Base-by-base conservation (phyloP, 2,329 filamentous ascomycete species). In the Daldinia sp. region DNA sequence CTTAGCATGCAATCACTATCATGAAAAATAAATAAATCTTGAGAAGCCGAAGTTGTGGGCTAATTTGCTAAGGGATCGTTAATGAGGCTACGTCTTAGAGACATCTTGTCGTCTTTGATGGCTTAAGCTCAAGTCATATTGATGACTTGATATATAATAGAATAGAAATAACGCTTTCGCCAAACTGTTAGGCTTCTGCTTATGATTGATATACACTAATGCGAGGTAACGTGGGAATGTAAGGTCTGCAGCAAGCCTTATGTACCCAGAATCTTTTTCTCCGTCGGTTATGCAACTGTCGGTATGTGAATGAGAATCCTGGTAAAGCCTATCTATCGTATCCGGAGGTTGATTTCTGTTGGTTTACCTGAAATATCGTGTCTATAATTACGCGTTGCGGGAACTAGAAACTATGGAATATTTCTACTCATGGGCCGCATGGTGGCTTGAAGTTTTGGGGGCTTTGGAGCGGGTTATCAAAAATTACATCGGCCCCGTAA, bases 251-350 rank as follows among this genome's bases (percentile, higher is more conserved):
- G n/a, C 10, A 3, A 19, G 11, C 17, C 48, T 15, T 37, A 23
- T 11, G 29, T 50, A 21, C 21, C n/a, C n/a, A 34, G 3, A 47
- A 35, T 52, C 37, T 34, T 55, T 34, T 13, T 57, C 23, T 29
- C 32, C 35, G 45, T 25, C n/a, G 55, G n/a, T 21, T 17, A 58
- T 64, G 64, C 49, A 49, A 17, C 41, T 47, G 43, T 58, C 62
- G 62, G 65, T 54, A 62, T 58, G 8, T 4, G n/a, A n/a, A n/a
- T 10, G 34, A n/a, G n/a, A 29, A 37, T 21, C 50, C 49, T 49
- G 21, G 56, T 11, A 58, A 60, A 67, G 58, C 55, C 49, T 62
- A 60, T 59, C 55, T 58, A 47, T 45, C 23, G 47, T 23, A n/a
- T 17, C 21, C 8, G 30, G 17, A 48, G 19, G 25, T 32, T 48